Evolutionary conservation across 805 yeast species (phyloP).

Genomic region (Suhomyces pyralidae): DNA sequence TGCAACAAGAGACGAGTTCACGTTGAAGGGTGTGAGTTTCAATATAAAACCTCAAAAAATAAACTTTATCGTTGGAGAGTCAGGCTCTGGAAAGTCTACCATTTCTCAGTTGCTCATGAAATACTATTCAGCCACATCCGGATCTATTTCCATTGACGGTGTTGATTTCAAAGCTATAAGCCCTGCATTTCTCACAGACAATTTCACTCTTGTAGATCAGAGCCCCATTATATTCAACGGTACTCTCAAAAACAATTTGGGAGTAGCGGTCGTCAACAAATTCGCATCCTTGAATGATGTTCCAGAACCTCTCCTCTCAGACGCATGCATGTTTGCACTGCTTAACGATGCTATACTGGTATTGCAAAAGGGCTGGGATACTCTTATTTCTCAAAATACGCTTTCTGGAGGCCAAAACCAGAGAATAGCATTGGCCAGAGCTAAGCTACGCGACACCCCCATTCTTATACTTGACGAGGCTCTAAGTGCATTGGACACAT

Average conservation of each 20-base stretch:
- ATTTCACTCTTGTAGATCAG: slow-evolving; percentile 75
- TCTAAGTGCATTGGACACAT: slow-evolving; percentile 71
- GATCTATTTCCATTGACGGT: slow-evolving; percentile 60
- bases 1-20: slow-evolving; percentile 50
- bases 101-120: slow-evolving; percentile 59
- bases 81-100: slow-evolving; percentile 95
- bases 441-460: slow-evolving; percentile 67
- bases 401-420: slow-evolving; percentile 94
- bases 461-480: slow-evolving; percentile 84
- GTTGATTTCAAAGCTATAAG: slow-evolving; percentile 42
- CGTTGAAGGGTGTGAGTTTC: slow-evolving; percentile 48
- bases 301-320: slow-evolving; percentile 21
- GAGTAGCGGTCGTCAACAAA: slow-evolving; percentile 41
- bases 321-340: slow-evolving; percentile 53
- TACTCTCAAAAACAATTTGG: slow-evolving; percentile 60
- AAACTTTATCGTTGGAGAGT: slow-evolving; percentile 74
- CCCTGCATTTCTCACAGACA: slow-evolving; percentile 52
- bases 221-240: slow-evolving; percentile 62
- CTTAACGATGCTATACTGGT: slow-evolving; percentile 47
- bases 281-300: slow-evolving; percentile 16
- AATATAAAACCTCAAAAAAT: slow-evolving; percentile 43
- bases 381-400: slow-evolving; percentile 42
- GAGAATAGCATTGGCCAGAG: slow-evolving; percentile 80
- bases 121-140: slow-evolving; percentile 52
- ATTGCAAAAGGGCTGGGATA: slow-evolving; percentile 55